Evolutionary conservation across 441 rosid species (phyloP).

Genomic region (Populus trichocarpa): DNA sequence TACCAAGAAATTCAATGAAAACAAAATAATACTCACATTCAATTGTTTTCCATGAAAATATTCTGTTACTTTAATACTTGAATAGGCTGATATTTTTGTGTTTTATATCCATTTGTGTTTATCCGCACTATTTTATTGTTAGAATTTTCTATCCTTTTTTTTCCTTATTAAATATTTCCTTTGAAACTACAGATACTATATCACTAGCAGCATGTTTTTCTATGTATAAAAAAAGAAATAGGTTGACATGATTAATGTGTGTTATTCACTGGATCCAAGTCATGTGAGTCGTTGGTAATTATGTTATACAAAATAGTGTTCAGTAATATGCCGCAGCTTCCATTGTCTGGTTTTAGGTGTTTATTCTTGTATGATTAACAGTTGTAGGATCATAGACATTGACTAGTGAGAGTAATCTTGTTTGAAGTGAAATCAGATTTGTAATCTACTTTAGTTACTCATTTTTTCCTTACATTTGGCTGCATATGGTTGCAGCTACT

Average conservation of each 20-base stretch:
- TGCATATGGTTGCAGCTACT: slow-evolving; percentile 59
- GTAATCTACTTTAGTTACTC: neutral
- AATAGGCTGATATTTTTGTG: neutral
- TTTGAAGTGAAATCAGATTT: neutral
- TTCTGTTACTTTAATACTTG: too few species aligned
- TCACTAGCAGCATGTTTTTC: too few species aligned
- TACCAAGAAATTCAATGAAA: neutral
- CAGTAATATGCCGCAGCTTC: neutral
- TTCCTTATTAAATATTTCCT: too few species aligned
- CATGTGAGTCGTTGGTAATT: neutral
- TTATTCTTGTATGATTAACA: neutral
- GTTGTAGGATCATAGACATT: neutral
- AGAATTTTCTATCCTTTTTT: neutral
- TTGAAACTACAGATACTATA: too few species aligned
- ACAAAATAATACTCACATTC: neutral
- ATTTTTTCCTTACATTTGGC: neutral
- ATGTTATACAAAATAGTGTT: neutral
- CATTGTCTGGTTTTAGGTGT: neutral
- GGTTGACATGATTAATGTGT: too few species aligned
- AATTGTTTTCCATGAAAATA: neutral
- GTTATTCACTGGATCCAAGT: neutral
- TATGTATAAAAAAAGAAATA: too few species aligned
- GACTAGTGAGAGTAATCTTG: neutral
- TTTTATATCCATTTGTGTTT: neutral
- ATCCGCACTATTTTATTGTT: neutral